Conservation (phyloP, 352 stramenopile species). For the Phytophthora boehmeriae region DNA sequence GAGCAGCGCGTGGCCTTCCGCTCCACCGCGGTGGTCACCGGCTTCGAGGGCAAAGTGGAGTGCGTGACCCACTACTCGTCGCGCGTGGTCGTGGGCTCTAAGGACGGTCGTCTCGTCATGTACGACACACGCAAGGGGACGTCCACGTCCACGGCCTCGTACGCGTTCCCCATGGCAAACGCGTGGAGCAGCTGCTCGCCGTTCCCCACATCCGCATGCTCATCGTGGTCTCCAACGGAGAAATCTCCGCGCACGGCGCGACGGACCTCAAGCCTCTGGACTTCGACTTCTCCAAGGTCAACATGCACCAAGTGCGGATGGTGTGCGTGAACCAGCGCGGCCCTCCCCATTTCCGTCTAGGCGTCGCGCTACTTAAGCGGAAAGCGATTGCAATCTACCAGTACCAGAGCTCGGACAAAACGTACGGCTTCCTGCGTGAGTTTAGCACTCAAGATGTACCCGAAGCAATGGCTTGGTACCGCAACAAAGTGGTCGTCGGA, state of each 20-base stretch:
- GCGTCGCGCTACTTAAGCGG: constrained; percentile 64
- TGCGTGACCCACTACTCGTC: constrained; percentile 89
- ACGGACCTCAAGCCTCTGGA: constrained; percentile 79
- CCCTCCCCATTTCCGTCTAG: constrained; percentile 83
- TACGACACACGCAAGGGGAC: constrained; percentile 88
- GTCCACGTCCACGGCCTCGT: constrained; percentile 53
- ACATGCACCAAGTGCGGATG: constrained; percentile 69
- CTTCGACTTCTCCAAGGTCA: constrained; percentile 86
- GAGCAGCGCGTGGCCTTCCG: constrained; percentile 75
- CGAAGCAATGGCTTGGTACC: constrained; percentile 87
- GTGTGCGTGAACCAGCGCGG: constrained; percentile 86
- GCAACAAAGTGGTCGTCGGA: constrained; percentile 87
- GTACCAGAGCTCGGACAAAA: constrained; percentile 81
- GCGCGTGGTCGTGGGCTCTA: constrained; percentile 83
- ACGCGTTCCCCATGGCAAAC: constrained; percentile 78
- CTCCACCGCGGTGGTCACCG: constrained; percentile 69
- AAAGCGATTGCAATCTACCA: constrained; percentile 84
- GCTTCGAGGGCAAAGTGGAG: constrained; percentile 84
- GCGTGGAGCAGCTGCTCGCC: constrained; percentile 81
- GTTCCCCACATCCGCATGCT: constrained; percentile 90
- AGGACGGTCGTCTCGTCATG: constrained; percentile 84
- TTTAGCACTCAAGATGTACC: constrained; percentile 76
- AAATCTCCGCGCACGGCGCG: constrained; percentile 73
- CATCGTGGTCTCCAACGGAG: constrained; percentile 78
- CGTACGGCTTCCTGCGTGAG: constrained; percentile 80